These are phyloP conservation scores for Camelina sativa DNA, from an alignment of 345 rosid species.

Conservation along the genomic window DNA sequence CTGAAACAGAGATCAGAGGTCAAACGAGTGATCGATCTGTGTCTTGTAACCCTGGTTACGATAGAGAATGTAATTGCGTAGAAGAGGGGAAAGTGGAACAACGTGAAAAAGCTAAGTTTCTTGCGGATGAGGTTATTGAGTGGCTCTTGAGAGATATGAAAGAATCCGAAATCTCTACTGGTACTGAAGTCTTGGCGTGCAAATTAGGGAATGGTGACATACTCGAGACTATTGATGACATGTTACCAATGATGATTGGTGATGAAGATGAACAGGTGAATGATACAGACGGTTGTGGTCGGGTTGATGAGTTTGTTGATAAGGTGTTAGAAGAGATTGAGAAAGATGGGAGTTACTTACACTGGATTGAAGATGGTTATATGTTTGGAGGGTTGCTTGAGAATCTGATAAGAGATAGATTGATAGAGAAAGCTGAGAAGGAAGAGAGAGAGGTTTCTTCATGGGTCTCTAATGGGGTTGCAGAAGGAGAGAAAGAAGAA, in stretches of 20 bases:
- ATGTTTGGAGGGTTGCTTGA: slow-evolving; percentile 18
- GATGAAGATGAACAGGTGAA: slow-evolving; percentile 10
- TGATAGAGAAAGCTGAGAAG: slow-evolving; percentile 11
- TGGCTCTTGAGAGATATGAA: not conserved
- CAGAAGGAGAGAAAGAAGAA: not conserved
- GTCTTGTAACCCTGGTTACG: not conserved
- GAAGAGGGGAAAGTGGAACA: slow-evolving; percentile 3
- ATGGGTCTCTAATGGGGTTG: slow-evolving; percentile 6
- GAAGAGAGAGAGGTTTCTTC: slow-evolving; percentile 4
- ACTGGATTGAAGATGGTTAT: not conserved
- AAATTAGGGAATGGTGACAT: not conserved
- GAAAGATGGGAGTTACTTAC: slow-evolving; percentile 25
- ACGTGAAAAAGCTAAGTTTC: slow-evolving; percentile 7
- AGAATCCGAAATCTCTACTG: not conserved
- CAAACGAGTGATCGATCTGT: slow-evolving; percentile 6
- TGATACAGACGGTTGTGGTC: not conserved
- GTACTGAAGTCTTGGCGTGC: not conserved
- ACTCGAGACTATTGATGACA: slow-evolving; percentile 18
- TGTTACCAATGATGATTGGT: slow-evolving; percentile 22
- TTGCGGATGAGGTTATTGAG: not conserved
- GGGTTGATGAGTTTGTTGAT: slow-evolving; percentile 18
- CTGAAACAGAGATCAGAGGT: not conserved
- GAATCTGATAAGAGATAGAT: not conserved
- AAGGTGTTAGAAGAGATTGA: slow-evolving; percentile 13
- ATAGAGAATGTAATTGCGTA: not conserved